Base-by-base conservation (phyloP, 768 basidiomycete species). In the Amanita thiersii region DNA sequence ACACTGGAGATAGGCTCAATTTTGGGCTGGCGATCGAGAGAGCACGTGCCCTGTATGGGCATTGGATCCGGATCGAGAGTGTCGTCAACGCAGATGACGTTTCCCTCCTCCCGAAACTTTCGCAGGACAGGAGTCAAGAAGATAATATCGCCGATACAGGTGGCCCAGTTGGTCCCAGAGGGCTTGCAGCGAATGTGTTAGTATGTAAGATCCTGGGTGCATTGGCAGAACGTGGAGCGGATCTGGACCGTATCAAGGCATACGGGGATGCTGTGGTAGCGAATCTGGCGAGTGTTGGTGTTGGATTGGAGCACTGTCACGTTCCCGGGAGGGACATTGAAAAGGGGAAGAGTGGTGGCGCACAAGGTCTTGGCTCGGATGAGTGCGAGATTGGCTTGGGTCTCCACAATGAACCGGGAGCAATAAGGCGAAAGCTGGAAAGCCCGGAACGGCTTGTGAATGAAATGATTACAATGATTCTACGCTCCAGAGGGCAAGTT, bases 161-260 rank as follows among this genome's bases (percentile, higher is more conserved):
- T 7, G 33, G 47, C 7, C 50, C 70, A 12, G 72, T 75, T 6
- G 75, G 73, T 5, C 62, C 72, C n/a, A 58, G 76, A 20, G 69
- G 70, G 12, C 56, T 72, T 5, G 70, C 61, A 0, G 70, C 65
- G 3, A 72, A 70, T 33, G 66, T 71, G 14, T 54, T 72, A 33
- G 70, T 74, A 1, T 78, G 75, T 59, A 77, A 79, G 55, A 60
- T 79, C 34, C 61, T 79, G 12, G 75, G 75, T 3, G 71, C 70
- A 1, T 60, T 69, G 6, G 65, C 72, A 1, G 66, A 68, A 44
- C 45, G 50, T n/a, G 67, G 69, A 1, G 61, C 57, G 24, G 31
- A 47, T 0, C 54, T 75, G 21, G 50, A 54, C 4, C 47, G 53
- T 7, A 54, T 69, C 12, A 64, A 60, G 40, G 40, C 40, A 23